Evolutionary conservation across 2,329 filamentous ascomycete species (phyloP).

Genomic region (Claviceps humidiphila): DNA sequence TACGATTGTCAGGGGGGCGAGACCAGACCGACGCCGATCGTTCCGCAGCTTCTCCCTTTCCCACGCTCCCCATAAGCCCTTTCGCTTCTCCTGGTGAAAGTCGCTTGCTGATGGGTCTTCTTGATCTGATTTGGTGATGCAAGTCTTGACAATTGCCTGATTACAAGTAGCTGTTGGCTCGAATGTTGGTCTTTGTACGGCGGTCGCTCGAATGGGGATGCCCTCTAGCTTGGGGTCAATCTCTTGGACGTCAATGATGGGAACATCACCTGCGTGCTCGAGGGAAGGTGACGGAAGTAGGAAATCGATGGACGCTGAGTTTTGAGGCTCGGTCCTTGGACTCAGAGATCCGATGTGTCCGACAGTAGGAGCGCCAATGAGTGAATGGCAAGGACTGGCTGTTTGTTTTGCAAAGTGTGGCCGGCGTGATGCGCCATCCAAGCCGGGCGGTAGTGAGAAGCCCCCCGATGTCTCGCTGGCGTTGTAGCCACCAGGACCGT

Average conservation of each 20-base stretch:
- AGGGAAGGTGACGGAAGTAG: conserved; percentile 18
- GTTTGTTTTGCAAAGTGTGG: conserved; percentile 16
- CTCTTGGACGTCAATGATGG: conserved; percentile 43
- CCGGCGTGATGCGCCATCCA: conserved; percentile 21
- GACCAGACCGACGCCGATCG: conserved; percentile 3
- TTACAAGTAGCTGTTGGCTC: not conserved
- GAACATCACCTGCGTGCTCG: conserved; percentile 20
- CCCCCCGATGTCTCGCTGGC: conserved; percentile 11
- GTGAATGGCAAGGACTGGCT: conserved; percentile 21
- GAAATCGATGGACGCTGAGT: conserved; percentile 23
- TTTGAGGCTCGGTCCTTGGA: conserved; percentile 29
- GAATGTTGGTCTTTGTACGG: conserved; percentile 39
- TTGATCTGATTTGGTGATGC: conserved; percentile 17
- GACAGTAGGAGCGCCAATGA: conserved; percentile 20
- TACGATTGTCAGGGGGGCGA: conserved; percentile 11
- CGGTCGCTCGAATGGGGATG: conserved; percentile 40
- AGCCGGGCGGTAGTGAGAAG: conserved; percentile 18
- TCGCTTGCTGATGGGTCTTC: conserved; percentile 11
- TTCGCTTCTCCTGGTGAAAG: not conserved
- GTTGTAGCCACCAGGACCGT: conserved; percentile 9
- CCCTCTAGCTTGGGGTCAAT: conserved; percentile 48
- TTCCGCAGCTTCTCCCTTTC: conserved; percentile 2
- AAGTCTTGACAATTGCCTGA: conserved; percentile 17
- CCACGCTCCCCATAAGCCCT: not conserved
- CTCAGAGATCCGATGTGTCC: conserved; percentile 28